These are phyloP conservation scores for Aaosphaeria arxii DNA, from an alignment of 2,329 filamentous ascomycete genomes.

Conservation along the genomic window DNA sequence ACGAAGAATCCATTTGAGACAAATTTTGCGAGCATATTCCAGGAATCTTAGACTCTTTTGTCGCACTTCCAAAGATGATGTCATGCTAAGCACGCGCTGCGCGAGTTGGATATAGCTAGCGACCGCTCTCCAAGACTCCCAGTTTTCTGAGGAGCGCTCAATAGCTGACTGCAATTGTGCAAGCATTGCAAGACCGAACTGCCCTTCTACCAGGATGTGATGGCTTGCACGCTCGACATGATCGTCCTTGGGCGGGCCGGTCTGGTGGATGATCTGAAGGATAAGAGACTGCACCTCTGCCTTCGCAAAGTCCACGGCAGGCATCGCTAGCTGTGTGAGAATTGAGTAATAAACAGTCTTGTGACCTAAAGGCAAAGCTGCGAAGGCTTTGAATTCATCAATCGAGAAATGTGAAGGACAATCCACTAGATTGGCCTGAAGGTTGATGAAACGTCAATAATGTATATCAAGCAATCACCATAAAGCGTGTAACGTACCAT, in stretches of 20 bases:
- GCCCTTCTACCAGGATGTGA: constrained; percentile 27
- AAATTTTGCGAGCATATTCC: constrained; percentile 26
- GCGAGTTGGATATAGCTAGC: constrained; percentile 41
- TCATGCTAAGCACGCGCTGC: constrained; percentile 39
- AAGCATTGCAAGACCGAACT: constrained; percentile 27
- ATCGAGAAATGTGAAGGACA: constrained; percentile 51
- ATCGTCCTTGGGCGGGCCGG: constrained; percentile 33
- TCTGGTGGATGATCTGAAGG: constrained; percentile 50
- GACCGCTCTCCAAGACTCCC: constrained; percentile 41
- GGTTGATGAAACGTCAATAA: too few relatives aligned
- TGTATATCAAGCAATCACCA: too few relatives aligned
- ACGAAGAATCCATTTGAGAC: constrained; percentile 39
- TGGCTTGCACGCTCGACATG: constrained; percentile 35
- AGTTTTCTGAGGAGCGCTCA: constrained; percentile 16
- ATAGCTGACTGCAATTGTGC: constrained; percentile 11
- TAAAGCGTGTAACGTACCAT: constrained; percentile 25
- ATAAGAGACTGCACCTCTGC: constrained; percentile 48
- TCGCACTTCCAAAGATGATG: constrained; percentile 10
- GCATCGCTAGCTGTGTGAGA: constrained; percentile 47
- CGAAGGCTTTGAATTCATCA: constrained; percentile 56
- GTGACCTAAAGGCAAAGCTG: constrained; percentile 47
- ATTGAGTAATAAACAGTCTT: constrained; percentile 58
- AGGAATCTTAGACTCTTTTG: constrained; percentile 32
- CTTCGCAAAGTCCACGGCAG: constrained; percentile 50
- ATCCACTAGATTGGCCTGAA: constrained; percentile 39